A percentile compares a stretch with the other conserved stretches of the same genome.
Evolutionary conservation across 148 eudicot species (phyloP).

Genomic region (Talinum fruticosum): DNA sequence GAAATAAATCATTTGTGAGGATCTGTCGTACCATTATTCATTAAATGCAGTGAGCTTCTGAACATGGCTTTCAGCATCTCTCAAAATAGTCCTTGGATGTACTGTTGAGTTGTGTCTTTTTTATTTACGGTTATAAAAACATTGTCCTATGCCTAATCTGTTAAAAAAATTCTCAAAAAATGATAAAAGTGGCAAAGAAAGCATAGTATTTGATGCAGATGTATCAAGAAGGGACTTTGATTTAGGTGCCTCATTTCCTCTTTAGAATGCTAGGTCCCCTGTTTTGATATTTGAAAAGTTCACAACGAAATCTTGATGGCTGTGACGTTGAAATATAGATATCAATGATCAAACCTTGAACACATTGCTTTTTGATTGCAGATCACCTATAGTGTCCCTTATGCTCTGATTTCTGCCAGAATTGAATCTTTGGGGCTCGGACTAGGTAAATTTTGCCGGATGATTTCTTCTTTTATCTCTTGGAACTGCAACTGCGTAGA

Average conservation of each 20-base stretch:
- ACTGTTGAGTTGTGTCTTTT: background rate
- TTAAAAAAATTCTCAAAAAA: background rate
- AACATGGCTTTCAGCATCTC: background rate
- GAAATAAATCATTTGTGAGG: background rate
- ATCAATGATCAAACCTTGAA: background rate
- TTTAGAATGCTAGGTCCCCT: background rate
- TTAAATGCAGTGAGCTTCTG: conserved; percentile 4
- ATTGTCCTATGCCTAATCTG: background rate
- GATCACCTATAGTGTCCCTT: conserved; percentile 97
- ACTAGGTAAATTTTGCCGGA: conserved; percentile 55
- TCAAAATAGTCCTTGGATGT: background rate
- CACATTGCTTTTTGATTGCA: conserved; percentile 37
- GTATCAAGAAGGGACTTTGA: background rate
- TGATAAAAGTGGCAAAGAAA: background rate
- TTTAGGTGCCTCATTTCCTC: background rate
- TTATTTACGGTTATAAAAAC: background rate
- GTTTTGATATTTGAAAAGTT: background rate
- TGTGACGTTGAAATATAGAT: background rate
- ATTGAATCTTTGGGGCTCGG: conserved; percentile 79
- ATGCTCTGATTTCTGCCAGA: conserved; percentile 76
- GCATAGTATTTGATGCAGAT: background rate
- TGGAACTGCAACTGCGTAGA: background rate
- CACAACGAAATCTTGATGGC: background rate
- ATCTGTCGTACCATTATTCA: background rate
- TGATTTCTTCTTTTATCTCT: background rate